Conservation (phyloP, 805 yeast genomes). For the Schizosaccharomyces japonicus region DNA sequence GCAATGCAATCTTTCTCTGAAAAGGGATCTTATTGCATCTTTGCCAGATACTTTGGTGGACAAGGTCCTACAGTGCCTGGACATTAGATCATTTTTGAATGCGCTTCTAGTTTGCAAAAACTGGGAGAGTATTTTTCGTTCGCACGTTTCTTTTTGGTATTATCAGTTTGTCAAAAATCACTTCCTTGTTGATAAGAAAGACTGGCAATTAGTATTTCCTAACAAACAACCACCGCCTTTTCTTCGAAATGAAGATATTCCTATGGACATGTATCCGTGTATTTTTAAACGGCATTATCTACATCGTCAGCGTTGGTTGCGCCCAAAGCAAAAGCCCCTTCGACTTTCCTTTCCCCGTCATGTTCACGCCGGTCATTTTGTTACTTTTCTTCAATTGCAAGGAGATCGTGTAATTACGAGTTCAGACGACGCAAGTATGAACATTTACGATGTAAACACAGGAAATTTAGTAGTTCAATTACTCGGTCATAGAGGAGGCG, state of each 20-base stretch:
- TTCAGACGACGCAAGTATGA: conserved; percentile 64
- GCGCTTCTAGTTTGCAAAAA: conserved; percentile 38
- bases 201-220: neutral
- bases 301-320: conserved; percentile 57
- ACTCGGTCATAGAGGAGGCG: conserved; percentile 89
- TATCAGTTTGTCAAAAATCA: conserved; percentile 36
- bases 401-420: conserved; percentile 78
- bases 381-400: conserved; percentile 84
- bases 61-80: conserved; percentile 40
- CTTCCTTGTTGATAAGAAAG: conserved; percentile 21
- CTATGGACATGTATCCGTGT: neutral
- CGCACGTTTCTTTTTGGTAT: conserved; percentile 46
- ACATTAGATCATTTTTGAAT: conserved; percentile 33
- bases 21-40: conserved; percentile 44
- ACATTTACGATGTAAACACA: conserved; percentile 52
- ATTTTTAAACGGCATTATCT: conserved; percentile 21
- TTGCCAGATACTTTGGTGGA: conserved; percentile 56
- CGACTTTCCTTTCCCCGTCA: conserved; percentile 44
- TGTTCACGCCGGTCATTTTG: conserved; percentile 42
- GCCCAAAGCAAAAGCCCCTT: conserved; percentile 42
- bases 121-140: conserved; percentile 45
- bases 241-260: neutral
- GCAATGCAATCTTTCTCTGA: conserved; percentile 23
- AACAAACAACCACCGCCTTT: neutral
- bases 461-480: conserved; percentile 42